Evolutionary conservation across 345 rosid species (phyloP).

Genomic region (Lumnitzera littorea): DNA sequence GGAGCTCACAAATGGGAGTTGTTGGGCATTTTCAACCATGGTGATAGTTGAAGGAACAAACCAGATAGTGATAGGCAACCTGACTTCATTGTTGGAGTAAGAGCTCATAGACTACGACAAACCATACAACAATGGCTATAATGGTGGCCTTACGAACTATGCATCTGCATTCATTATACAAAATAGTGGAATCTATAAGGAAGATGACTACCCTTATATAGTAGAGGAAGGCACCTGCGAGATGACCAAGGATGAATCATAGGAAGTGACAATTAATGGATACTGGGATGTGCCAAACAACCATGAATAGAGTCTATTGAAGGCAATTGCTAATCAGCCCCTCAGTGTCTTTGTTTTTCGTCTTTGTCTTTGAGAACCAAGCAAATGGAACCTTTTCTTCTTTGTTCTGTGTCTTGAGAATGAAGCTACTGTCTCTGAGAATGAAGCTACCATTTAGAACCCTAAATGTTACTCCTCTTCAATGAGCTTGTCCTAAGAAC

Average conservation of each 20-base stretch:
- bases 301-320: conserved; percentile 39
- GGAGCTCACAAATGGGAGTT: no score
- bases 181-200: conserved; percentile 50
- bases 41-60: conserved; percentile 63
- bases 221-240: conserved; percentile 61
- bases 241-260: conserved; percentile 31
- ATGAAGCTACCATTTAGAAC: no score
- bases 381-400: no score
- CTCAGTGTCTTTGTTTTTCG: no score
- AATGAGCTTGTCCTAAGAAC: no score
- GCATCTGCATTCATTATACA: conserved; percentile 36
- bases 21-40: conserved; percentile 66
- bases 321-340: conserved; percentile 53
- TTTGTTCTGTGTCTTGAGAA: no score
- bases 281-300: conserved; percentile 43
- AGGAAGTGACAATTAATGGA: conserved; percentile 42
- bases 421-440: no score
- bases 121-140: conserved; percentile 43
- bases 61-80: conserved; percentile 50
- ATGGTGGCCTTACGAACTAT: conserved; percentile 58
- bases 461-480: no score
- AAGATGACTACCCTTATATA: conserved; percentile 56
- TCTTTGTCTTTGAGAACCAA: no score
- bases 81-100: conserved; percentile 52
- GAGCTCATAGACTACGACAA: conserved; percentile 52